Percentiles rank a stretch among this genome's conserved stretches.
These are phyloP conservation scores for Nyctanthes arbortristis DNA, from an alignment of 257 asterid species.

Conservation along the genomic window DNA sequence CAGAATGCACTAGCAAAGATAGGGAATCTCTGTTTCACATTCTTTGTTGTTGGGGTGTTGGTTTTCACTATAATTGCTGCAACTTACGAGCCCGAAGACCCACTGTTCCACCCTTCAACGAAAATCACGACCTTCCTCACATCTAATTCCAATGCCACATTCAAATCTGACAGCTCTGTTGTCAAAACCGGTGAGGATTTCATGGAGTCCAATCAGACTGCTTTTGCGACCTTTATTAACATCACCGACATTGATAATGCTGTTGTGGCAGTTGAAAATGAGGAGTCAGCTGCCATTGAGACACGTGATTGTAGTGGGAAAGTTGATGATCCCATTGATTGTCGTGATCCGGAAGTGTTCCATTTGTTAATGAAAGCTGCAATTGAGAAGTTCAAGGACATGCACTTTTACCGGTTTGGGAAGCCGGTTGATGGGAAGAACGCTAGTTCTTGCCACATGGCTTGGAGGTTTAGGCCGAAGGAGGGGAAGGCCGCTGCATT, in stretches of 20 bases:
- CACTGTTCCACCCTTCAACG: constrained; percentile 81
- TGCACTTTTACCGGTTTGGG: constrained; percentile 80
- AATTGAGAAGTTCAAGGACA: constrained; percentile 71
- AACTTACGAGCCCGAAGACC: constrained; percentile 91
- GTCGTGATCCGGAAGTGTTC: constrained; percentile 80
- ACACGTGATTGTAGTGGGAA: constrained; percentile 44
- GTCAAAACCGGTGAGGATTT: constrained; percentile 95
- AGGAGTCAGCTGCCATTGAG: constrained; percentile 16
- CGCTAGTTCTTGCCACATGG: constrained; percentile 83
- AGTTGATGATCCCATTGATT: constrained; percentile 61
- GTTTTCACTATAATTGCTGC: constrained; percentile 88
- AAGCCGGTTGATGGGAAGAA: constrained; percentile 71
- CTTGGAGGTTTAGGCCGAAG: constrained; percentile 94
- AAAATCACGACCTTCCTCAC: constrained; percentile 77
- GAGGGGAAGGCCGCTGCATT: constrained; percentile 85
- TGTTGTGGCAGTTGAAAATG: constrained; percentile 7
- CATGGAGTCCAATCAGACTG: constrained; percentile 70
- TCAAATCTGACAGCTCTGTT: constrained; percentile 63
- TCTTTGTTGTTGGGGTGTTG: constrained; percentile 79
- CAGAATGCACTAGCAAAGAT: constrained; percentile 72
- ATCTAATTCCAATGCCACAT: constrained; percentile 80
- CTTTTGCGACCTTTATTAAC: constrained; percentile 64
- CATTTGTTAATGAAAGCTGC: constrained; percentile 83
- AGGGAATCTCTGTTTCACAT: constrained; percentile 71
- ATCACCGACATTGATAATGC: constrained; percentile 70